These are phyloP conservation scores for Pestalotiopsis sp. DNA, from an alignment of 2,329 filamentous ascomycete species.

Conservation along the genomic window DNA sequence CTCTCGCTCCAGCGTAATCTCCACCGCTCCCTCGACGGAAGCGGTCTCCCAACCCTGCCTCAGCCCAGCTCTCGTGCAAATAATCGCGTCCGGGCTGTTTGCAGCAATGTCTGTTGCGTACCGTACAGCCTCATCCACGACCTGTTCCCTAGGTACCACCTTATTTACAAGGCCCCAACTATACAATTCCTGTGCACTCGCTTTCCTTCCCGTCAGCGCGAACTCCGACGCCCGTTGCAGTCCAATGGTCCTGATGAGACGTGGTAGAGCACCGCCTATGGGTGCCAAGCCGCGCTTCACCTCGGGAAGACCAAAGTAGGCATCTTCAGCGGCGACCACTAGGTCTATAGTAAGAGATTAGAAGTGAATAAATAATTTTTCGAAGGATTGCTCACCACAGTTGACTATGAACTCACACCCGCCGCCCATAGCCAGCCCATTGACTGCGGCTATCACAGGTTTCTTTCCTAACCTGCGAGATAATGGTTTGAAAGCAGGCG, in stretches of 20 bases:
- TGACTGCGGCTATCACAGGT: constrained; percentile 65
- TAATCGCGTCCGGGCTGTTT: constrained; percentile 29
- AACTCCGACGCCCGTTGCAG: constrained; percentile 27
- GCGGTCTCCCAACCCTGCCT: constrained; percentile 29
- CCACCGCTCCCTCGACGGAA: constrained; percentile 26
- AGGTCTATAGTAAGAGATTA: constrained; percentile 44
- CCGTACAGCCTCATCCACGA: constrained; percentile 79
- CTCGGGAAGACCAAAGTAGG: constrained; percentile 51
- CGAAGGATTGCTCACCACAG: constrained; percentile 27
- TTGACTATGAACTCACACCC: constrained; percentile 65
- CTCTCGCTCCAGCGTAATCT: constrained; percentile 30
- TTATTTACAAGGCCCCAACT: constrained; percentile 28
- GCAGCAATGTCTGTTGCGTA: constrained; percentile 61
- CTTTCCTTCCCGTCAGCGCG: constrained; percentile 25
- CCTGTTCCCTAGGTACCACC: constrained; percentile 23
- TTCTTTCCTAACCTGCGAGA: constrained; percentile 59
- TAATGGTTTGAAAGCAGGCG: constrained; percentile 35
- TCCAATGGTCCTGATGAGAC: constrained; percentile 24
- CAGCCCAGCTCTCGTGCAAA: constrained; percentile 27
- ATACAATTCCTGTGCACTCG: constrained; percentile 26
- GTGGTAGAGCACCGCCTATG: constrained; percentile 27
- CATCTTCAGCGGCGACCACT: constrained; percentile 53
- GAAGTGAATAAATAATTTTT: background rate
- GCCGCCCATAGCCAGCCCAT: constrained; percentile 62
- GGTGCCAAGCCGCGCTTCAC: constrained; percentile 26